Evolutionary conservation across 371 early-diverging fungal species (phyloP), one percentile per base, ranked within the genome.

Genomic region (Conidiobolus incongruus): DNA sequence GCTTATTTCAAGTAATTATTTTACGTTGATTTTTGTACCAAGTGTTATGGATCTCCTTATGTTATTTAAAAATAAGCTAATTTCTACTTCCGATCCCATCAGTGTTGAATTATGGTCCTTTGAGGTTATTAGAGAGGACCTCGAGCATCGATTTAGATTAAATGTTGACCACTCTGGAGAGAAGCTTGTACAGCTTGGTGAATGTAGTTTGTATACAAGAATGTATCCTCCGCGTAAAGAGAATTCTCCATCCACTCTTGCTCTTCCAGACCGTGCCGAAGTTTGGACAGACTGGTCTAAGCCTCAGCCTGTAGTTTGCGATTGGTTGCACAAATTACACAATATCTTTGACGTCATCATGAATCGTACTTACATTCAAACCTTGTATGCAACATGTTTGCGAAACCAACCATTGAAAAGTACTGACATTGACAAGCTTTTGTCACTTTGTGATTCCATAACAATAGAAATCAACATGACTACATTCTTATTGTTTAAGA

Each of bases 111-210:
- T 43, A 2, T 34, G 32, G 43, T 19, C 30, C 3, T 43, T 32
- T 43, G 43, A 43, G 34, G 30, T 31, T 22, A 43, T 43, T 22
- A 31, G 43, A n/a, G 43, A 43, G 33, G 23, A 43, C 22, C 7
- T 21, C 7, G 4, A 13, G 21, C 16, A 33, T 21, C 22, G 10
- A 21, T 12, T 11, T n/a, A 31, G 17, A 17, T 15, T 33, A 5
- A 43, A 21, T 32, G 30, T 34, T 21, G 22, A 31, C 21, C 17
- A 20, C 4, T 10, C 16, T 19, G 40, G 17, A 31, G 15, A 7
- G 7, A 16, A 43, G 2, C 23, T 43, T 4, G 15, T 8, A 6
- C 20, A 33, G 5, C 11, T 43, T 3, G 16, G 33, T 2, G n/a
- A 40, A 10, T 4, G 40, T 40, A 8, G 28, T n/a, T 32, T 17